Conservation (phyloP, 805 yeast species). For the Grigorovia transvaalensis region DNA sequence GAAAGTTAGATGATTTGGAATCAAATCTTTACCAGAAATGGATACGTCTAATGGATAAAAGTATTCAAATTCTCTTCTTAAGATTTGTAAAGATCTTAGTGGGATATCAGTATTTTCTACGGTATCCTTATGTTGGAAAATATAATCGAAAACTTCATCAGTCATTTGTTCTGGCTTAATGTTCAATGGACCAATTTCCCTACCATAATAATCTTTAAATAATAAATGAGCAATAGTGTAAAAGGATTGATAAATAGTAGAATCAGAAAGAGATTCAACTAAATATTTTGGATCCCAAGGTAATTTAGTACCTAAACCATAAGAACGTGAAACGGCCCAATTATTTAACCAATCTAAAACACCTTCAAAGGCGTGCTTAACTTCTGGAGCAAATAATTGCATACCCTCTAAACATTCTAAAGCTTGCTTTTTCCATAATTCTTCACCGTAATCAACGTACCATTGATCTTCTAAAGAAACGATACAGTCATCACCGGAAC, state of each 20-base stretch:
- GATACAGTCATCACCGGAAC: slow-evolving; percentile 94
- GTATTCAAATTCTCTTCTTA: slow-evolving; percentile 93
- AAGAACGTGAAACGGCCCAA: slow-evolving; percentile 97
- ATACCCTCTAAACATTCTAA: slow-evolving; percentile 63
- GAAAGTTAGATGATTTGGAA: slow-evolving; percentile 95
- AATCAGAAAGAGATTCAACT: slow-evolving; percentile 91
- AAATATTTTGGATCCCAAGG: slow-evolving; percentile 96
- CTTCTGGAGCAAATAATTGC: slow-evolving; percentile 75
- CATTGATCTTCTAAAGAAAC: slow-evolving; percentile 98
- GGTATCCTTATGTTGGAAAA: slow-evolving; percentile 63
- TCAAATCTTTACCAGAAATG: slow-evolving; percentile 91
- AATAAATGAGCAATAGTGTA: slow-evolving; percentile 82
- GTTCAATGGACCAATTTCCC: slow-evolving; percentile 57
- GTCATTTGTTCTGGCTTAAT: slow-evolving; percentile 80
- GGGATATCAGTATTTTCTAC: slow-evolving; percentile 48
- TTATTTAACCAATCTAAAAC: slow-evolving; percentile 92
- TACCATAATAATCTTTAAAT: slow-evolving; percentile 81
- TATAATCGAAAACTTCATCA: slow-evolving; percentile 85
- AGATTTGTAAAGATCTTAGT: slow-evolving; percentile 47
- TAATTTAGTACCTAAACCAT: slow-evolving; percentile 86
- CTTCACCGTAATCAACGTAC: slow-evolving; percentile 97
- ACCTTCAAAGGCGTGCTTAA: slow-evolving; percentile 85
- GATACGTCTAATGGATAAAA: slow-evolving; percentile 92
- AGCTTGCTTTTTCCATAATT: slow-evolving; percentile 72
- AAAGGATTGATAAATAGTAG: slow-evolving; percentile 91